Conservation (phyloP, 441 rosid genomes). For the Euphorbia celastroides region DNA sequence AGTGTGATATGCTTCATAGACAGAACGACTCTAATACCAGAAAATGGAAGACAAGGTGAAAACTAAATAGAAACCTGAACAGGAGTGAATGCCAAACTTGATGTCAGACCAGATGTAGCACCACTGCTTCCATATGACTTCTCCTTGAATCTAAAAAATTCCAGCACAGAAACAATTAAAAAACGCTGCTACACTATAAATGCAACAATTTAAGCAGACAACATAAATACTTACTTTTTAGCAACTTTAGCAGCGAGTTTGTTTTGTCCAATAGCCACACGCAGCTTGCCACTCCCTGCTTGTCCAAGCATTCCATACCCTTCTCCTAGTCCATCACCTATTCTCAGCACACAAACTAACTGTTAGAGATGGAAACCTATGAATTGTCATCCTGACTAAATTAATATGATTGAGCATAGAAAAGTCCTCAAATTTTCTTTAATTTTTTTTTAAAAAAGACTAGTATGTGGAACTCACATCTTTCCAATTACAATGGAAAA, state of each 20-base stretch:
- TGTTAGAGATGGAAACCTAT: neutral
- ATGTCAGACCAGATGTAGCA: constrained; percentile 86
- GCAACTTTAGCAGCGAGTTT: constrained; percentile 91
- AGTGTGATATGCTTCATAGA: no score
- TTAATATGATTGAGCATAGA: neutral
- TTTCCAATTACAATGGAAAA: neutral
- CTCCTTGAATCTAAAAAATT: constrained; percentile 56
- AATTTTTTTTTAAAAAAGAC: neutral
- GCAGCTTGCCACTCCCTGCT: constrained; percentile 95
- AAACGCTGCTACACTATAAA: neutral
- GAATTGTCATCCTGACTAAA: neutral
- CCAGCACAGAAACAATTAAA: neutral
- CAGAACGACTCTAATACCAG: neutral
- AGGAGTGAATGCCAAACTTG: constrained; percentile 93
- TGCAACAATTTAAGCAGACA: neutral
- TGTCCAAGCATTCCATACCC: constrained; percentile 99
- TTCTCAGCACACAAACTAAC: constrained; percentile 18
- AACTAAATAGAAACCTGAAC: constrained; percentile 54
- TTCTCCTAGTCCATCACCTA: constrained; percentile 96
- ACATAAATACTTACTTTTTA: constrained; percentile 45
- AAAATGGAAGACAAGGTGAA: neutral
- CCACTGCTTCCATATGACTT: constrained; percentile 68
- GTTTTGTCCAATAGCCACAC: constrained; percentile 78
- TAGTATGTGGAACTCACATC: neutral
- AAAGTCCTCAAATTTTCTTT: neutral